A percentile compares a stretch with the other conserved stretches of the same genome.
Conservation (phyloP, 257 asterid species). For the Nicotiana tabacum region DNA sequence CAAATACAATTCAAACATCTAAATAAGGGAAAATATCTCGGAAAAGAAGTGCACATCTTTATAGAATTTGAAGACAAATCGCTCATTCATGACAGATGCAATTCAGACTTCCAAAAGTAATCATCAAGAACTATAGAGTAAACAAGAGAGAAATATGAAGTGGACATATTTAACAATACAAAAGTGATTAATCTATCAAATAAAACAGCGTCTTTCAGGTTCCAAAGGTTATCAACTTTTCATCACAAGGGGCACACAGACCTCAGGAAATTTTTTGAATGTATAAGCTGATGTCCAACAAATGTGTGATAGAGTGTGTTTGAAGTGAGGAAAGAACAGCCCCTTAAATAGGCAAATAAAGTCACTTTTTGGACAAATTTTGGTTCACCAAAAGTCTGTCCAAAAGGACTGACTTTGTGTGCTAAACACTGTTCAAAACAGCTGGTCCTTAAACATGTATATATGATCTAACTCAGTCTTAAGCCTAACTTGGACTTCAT, state of each 20-base stretch:
- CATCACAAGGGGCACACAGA: background rate
- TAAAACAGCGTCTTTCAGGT: background rate
- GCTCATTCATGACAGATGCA: background rate
- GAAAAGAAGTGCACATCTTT: background rate
- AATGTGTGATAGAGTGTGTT: no score
- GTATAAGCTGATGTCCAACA: no score
- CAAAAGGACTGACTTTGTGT: no score
- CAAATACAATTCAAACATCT: background rate
- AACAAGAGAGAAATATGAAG: background rate
- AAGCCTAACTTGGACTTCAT: background rate
- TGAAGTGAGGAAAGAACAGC: no score
- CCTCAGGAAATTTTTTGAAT: background rate
- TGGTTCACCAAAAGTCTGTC: no score
- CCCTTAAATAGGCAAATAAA: no score
- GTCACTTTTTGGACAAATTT: no score
- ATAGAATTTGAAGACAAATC: background rate
- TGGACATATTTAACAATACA: background rate
- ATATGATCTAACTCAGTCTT: background rate
- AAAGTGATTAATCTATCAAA: background rate
- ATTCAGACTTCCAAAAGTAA: background rate
- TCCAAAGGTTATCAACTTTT: slow-evolving; percentile 6
- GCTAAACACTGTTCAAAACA: no score
- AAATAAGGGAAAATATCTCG: background rate
- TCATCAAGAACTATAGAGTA: background rate
- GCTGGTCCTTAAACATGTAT: background rate